Conservation (phyloP, 148 eudicot species). For the Vaccinium vitisidaea region DNA sequence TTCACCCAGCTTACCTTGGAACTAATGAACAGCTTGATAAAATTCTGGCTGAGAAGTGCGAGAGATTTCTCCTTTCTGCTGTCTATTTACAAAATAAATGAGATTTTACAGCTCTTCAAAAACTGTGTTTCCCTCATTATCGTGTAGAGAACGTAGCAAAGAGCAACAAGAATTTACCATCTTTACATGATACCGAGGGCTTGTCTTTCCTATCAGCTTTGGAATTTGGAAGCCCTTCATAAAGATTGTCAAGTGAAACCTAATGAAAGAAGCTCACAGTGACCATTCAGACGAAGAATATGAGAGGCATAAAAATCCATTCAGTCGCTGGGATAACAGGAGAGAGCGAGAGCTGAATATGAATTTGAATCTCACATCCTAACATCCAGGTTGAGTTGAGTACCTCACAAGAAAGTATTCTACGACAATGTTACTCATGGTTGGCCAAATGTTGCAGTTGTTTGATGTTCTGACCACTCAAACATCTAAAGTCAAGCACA, state of each 20-base stretch:
- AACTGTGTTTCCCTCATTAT: neutral
- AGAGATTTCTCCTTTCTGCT: conserved; percentile 83
- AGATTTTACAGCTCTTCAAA: neutral
- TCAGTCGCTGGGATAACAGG: neutral
- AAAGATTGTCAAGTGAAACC: conserved; percentile 14
- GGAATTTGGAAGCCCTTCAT: conserved; percentile 19
- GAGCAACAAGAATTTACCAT: conserved; percentile 32
- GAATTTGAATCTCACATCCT: neutral
- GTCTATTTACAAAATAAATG: conserved; percentile 32
- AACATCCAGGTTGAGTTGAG: neutral
- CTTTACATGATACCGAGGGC: conserved; percentile 46
- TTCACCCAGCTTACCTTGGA: conserved; percentile 47
- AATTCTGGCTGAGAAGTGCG: conserved; percentile 75
- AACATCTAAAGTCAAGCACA: neutral
- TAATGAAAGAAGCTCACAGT: conserved; percentile 12
- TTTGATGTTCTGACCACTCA: neutral
- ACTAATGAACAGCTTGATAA: conserved; percentile 80
- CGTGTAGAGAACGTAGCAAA: neutral
- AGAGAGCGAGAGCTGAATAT: neutral
- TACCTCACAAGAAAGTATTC: neutral
- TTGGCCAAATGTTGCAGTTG: neutral
- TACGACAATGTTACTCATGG: neutral
- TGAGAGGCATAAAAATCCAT: neutral
- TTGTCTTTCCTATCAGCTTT: conserved; percentile 20
- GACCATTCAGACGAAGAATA: neutral